Evolutionary conservation across 2,329 filamentous ascomycete genomes (phyloP).

Genomic region (Aspergillus jensenii): DNA sequence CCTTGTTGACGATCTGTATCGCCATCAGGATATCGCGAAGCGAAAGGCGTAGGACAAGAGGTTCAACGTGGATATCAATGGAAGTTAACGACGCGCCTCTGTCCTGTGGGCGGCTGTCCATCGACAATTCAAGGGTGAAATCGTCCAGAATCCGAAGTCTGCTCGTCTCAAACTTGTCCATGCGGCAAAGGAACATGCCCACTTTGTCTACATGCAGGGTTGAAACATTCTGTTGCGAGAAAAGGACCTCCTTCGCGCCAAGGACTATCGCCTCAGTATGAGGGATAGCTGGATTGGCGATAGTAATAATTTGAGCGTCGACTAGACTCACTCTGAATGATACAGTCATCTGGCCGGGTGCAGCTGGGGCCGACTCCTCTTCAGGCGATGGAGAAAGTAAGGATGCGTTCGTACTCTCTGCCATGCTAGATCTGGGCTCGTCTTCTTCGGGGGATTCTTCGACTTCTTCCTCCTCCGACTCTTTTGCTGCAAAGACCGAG

Average conservation of each 20-base stretch:
- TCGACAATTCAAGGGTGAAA: conserved; percentile 85
- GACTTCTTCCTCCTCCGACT: conserved; percentile 40
- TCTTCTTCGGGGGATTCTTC: conserved; percentile 39
- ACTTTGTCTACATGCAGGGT: conserved; percentile 92
- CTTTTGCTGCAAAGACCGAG: conserved; percentile 61
- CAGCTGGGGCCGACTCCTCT: conserved; percentile 33
- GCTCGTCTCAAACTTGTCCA: conserved; percentile 94
- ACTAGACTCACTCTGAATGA: conserved; percentile 93
- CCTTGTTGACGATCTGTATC: conserved; percentile 87
- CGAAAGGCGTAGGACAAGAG: conserved; percentile 84
- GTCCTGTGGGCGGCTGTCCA: conserved; percentile 70
- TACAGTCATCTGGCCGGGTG: conserved; percentile 63
- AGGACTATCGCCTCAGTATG: conserved; percentile 96
- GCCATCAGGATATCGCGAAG: conserved; percentile 92
- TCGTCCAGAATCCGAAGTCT: conserved; percentile 92
- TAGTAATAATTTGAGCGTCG: conserved; percentile 92
- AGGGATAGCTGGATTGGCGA: conserved; percentile 85
- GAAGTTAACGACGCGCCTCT: conserved; percentile 65
- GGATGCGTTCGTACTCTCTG: conserved; percentile 27
- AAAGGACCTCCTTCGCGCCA: conserved; percentile 86
- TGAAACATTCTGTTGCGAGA: conserved; percentile 90
- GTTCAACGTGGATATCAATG: conserved; percentile 85
- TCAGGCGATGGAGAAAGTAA: conserved; percentile 23
- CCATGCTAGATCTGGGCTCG: conserved; percentile 32
- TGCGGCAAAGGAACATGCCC: conserved; percentile 97